Evolutionary conservation across 805 yeast genomes (phyloP).

Genomic region (Sugiyamaella qingdaonensis): DNA sequence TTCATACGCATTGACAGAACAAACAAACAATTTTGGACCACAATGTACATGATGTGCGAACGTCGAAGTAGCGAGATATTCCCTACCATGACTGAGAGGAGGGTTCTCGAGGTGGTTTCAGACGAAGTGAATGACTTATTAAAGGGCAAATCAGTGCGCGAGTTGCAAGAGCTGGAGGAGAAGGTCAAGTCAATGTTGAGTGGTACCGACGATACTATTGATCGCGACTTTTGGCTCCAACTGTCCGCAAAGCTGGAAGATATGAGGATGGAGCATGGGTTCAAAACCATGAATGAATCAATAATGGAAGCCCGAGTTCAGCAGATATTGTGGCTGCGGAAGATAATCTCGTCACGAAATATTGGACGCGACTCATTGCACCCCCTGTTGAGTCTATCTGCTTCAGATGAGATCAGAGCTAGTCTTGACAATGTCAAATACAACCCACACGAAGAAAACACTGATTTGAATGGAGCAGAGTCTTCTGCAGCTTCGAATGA

Average conservation of each 20-base stretch:
- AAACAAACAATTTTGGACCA: constrained; percentile 24
- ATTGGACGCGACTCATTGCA: not conserved
- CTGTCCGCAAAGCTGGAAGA: constrained; percentile 21
- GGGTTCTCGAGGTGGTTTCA: constrained; percentile 19
- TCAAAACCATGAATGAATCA: not conserved
- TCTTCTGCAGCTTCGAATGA: not conserved
- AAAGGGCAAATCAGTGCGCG: constrained; percentile 24
- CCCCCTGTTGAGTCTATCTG: not conserved
- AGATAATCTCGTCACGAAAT: not conserved
- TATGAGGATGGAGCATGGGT: not conserved
- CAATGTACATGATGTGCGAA: constrained; percentile 14
- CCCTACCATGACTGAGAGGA: not conserved
- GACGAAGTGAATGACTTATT: constrained; percentile 30
- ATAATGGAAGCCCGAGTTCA: not conserved
- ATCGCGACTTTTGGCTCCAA: constrained; percentile 30
- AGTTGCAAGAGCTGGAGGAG: constrained; percentile 23
- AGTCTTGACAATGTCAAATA: not conserved
- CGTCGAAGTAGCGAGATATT: constrained; percentile 1
- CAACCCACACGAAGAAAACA: not conserved
- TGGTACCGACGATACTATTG: constrained; percentile 18
- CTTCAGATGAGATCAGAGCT: not conserved
- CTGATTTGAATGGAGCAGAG: not conserved
- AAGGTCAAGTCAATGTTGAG: constrained; percentile 20
- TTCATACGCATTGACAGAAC: constrained; percentile 11
- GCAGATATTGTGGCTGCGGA: not conserved